phyloP scores from a whole-genome alignment of 2,329 filamentous ascomycete species.

The Lachnellula cervina region DNA sequence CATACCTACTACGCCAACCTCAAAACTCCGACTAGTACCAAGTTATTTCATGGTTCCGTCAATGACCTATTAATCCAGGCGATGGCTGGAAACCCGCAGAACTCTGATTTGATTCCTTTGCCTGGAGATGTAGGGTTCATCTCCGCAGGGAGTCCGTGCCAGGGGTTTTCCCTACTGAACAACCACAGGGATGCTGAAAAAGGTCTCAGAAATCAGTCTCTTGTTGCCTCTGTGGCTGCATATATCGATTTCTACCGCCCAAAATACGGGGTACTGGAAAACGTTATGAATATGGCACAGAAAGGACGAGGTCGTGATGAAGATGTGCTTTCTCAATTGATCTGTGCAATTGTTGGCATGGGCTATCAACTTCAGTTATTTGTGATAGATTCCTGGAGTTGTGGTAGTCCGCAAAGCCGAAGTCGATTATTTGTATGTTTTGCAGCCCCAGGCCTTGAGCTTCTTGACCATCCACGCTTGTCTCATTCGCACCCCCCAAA shows the following conservation, averaged over 20 bases:
- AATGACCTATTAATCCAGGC: slow-evolving; percentile 59
- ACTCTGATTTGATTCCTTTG: slow-evolving; percentile 42
- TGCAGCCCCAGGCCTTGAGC: slow-evolving; percentile 58
- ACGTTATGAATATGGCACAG: slow-evolving; percentile 61
- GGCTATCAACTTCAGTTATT: slow-evolving; percentile 71
- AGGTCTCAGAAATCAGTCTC: slow-evolving; percentile 66
- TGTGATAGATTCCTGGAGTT: slow-evolving; percentile 64
- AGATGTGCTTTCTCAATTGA: slow-evolving; percentile 68
- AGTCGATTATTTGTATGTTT: slow-evolving; percentile 67
- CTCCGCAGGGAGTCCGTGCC: slow-evolving; percentile 70
- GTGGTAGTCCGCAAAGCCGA: slow-evolving; percentile 61
- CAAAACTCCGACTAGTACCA: slow-evolving; percentile 35
- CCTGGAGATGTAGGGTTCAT: slow-evolving; percentile 65
- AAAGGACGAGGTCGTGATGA: slow-evolving; percentile 41
- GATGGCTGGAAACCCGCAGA: slow-evolving; percentile 44
- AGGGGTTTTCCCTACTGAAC: slow-evolving; percentile 67
- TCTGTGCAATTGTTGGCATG: slow-evolving; percentile 68
- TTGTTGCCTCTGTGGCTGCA: slow-evolving; percentile 71
- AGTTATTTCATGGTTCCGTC: slow-evolving; percentile 66
- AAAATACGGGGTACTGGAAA: slow-evolving; percentile 71
- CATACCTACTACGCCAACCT: slow-evolving; percentile 71
- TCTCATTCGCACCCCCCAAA: slow-evolving; percentile 58
- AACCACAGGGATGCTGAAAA: slow-evolving; percentile 45
- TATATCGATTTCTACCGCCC: slow-evolving; percentile 72
- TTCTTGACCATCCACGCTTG: slow-evolving; percentile 50